phyloP scores from a whole-genome alignment of 2,329 filamentous ascomycete genomes.

The Ceratocystis colombiana region DNA sequence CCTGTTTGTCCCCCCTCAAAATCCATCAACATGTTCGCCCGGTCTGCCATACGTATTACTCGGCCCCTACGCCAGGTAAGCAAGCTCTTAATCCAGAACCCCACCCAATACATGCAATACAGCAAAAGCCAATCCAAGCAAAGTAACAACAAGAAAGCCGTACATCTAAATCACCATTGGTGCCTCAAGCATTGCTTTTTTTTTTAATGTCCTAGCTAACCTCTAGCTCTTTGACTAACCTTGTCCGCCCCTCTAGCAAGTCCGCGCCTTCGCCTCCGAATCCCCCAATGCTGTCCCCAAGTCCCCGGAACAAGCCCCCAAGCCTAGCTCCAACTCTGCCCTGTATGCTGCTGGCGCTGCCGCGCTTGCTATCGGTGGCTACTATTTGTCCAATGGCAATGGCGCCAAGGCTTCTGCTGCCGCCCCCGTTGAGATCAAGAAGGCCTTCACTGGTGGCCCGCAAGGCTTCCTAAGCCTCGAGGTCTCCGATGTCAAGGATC shows the following conservation, averaged over 20 bases:
- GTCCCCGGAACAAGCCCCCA: constrained; percentile 39
- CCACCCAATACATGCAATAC: constrained; percentile 30
- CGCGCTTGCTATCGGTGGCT: constrained; percentile 47
- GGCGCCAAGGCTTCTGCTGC: constrained; percentile 39
- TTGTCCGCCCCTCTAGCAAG: constrained; percentile 34
- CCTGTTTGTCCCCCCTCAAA: constrained; percentile 10
- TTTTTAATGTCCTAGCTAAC: not conserved
- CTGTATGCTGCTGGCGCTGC: constrained; percentile 53
- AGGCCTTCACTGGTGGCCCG: constrained; percentile 66
- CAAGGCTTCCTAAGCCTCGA: constrained; percentile 80
- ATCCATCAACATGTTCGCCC: constrained; percentile 51
- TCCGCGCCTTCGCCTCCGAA: constrained; percentile 44
- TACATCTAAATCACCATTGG: not conserved
- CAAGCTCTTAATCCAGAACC: not conserved
- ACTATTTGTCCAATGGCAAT: constrained; percentile 47
- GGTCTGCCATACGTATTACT: constrained; percentile 52
- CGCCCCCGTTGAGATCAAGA: constrained; percentile 33
- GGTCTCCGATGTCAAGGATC: constrained; percentile 62
- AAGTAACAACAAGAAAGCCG: no score
- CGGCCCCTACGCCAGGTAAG: constrained; percentile 56
- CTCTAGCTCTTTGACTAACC: not conserved
- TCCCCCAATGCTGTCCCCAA: constrained; percentile 45
- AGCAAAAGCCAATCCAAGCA: not conserved
- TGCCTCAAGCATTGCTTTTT: not conserved
- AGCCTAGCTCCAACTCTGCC: constrained; percentile 48